These are phyloP conservation scores for Diaporthe eres DNA, from an alignment of 2,329 filamentous ascomycete genomes.

Conservation along the genomic window DNA sequence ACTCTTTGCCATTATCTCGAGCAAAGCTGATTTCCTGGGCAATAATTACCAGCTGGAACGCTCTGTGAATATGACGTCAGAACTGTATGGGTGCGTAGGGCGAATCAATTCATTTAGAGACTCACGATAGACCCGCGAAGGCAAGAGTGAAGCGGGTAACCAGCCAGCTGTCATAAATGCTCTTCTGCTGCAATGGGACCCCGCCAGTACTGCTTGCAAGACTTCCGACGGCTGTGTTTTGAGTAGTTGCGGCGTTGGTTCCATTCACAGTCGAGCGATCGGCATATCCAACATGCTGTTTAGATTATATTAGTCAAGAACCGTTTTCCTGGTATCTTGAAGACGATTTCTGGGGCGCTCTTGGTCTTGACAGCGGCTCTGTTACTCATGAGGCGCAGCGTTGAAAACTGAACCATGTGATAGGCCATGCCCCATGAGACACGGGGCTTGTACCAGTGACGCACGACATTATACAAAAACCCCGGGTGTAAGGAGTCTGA, in stretches of 20 bases:
- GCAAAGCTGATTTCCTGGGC: constrained; percentile 54
- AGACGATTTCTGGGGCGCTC: too few relatives aligned
- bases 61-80: constrained; percentile 41
- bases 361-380: not conserved
- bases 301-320: not conserved
- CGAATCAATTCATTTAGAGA: too few relatives aligned
- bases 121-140: constrained; percentile 57
- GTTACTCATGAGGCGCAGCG: not conserved
- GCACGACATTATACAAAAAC: too few relatives aligned
- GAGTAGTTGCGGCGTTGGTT: not conserved
- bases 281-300: constrained; percentile 50
- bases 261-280: constrained; percentile 40
- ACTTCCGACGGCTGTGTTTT: constrained; percentile 42
- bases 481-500: too few relatives aligned
- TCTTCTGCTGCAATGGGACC: constrained; percentile 42
- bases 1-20: constrained; percentile 48
- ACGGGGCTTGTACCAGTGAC: not conserved
- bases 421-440: not conserved
- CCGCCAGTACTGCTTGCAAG: constrained; percentile 38
- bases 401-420: not conserved
- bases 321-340: not conserved
- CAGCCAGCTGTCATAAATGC: constrained; percentile 62
- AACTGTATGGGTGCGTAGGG: not conserved
- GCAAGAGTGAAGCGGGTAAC: constrained; percentile 60
- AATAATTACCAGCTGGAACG: constrained; percentile 57